Conservation (phyloP, 495 filamentous ascomycete species). For the Sordaria brevicollis region DNA sequence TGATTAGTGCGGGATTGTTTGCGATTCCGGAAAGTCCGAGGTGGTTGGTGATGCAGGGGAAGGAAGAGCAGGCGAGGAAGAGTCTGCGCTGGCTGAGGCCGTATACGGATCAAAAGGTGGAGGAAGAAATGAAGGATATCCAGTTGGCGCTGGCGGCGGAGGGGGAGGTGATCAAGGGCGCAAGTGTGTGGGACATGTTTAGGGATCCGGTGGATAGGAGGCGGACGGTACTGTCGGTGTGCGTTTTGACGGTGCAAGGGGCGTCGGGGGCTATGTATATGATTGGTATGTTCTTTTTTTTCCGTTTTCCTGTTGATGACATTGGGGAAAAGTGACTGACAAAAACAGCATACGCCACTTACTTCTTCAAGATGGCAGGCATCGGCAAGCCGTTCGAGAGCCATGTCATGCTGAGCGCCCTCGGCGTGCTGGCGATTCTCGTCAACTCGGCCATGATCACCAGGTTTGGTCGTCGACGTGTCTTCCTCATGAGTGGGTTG, state of each 20-base stretch:
- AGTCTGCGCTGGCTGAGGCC: conserved; percentile 36
- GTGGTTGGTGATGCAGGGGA: conserved; percentile 44
- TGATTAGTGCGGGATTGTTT: conserved; percentile 39
- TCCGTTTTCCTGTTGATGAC: not conserved
- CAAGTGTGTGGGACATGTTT: conserved; percentile 40
- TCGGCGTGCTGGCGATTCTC: conserved; percentile 42
- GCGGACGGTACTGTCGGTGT: conserved; percentile 36
- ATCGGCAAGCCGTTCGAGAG: conserved; percentile 47
- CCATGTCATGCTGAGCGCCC: conserved; percentile 39
- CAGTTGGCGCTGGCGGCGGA: conserved; percentile 36
- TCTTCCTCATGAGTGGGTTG: conserved; percentile 40
- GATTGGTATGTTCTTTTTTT: conserved; percentile 27
- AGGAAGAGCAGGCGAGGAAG: conserved; percentile 33
- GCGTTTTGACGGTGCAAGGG: conserved; percentile 40
- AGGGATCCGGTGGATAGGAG: conserved; percentile 38
- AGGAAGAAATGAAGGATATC: conserved; percentile 40
- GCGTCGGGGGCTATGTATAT: conserved; percentile 52
- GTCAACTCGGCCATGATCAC: conserved; percentile 42
- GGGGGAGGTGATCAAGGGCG: conserved; percentile 23
- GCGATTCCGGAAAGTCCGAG: conserved; percentile 53
- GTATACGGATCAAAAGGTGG: conserved; percentile 25
- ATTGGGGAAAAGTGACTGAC: conserved; percentile 3
- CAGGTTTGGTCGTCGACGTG: conserved; percentile 39
- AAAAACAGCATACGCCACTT: conserved; percentile 42
- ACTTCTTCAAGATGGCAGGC: conserved; percentile 53